Percentiles rank a stretch among this genome's conserved stretches.
These are phyloP conservation scores for Acacia confusa DNA, from an alignment of 306 rosid genomes.

Conservation along the genomic window DNA sequence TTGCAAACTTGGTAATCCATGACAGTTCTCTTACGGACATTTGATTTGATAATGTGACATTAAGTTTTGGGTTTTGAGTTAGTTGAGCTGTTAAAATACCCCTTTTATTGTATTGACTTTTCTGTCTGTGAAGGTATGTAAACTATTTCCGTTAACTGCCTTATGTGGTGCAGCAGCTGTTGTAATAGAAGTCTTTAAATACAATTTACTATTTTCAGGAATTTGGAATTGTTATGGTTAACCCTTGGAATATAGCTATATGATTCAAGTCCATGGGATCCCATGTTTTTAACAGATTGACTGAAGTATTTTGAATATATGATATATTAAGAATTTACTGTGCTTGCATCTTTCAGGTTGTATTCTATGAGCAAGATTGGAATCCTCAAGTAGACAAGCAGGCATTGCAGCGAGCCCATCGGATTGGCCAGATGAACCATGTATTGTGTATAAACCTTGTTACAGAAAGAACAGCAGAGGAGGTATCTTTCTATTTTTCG, in stretches of 20 bases:
- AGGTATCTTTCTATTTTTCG: constrained; percentile 51
- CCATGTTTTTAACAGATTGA: not conserved
- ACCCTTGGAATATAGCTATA: not conserved
- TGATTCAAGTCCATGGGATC: constrained; percentile 1
- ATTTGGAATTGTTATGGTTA: not conserved
- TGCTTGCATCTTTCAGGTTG: constrained; percentile 53
- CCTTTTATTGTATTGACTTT: not conserved
- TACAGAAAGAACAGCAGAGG: constrained; percentile 74
- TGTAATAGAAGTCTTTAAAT: not conserved
- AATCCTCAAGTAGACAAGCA: constrained; percentile 97
- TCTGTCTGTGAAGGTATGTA: not conserved
- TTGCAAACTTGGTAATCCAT: not conserved
- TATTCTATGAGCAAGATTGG: constrained; percentile 99
- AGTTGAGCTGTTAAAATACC: not conserved
- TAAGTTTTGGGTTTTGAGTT: not conserved
- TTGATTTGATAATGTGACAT: not conserved
- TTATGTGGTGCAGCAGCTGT: not conserved
- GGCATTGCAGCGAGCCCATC: constrained; percentile 92
- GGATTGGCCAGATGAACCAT: constrained; percentile 86
- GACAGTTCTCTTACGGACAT: not conserved
- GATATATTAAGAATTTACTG: constrained; percentile 19
- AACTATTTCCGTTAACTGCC: not conserved
- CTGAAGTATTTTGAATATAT: constrained; percentile 9
- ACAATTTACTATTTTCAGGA: not conserved
- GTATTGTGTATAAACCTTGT: constrained; percentile 78